A percentile compares a stretch with the other conserved stretches of the same genome.
Evolutionary conservation across 2,329 filamentous ascomycete species (phyloP).

Genomic region (Cercospora canescens): DNA sequence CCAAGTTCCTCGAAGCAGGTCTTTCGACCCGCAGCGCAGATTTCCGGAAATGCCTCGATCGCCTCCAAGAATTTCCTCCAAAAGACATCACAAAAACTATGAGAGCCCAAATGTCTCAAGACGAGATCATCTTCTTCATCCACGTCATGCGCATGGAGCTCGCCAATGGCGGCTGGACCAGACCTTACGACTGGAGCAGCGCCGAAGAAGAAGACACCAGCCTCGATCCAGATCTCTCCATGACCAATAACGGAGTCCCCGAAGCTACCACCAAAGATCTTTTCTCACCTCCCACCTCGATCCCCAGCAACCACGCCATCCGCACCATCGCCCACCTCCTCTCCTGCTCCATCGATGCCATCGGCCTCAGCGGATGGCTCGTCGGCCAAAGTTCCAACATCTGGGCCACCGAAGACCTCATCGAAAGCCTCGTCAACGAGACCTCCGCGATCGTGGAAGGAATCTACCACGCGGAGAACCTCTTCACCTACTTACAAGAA

Average conservation of each 20-base stretch:
- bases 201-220: constrained; percentile 39
- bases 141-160: constrained; percentile 72
- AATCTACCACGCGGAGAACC: constrained; percentile 14
- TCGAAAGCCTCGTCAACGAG: constrained; percentile 17
- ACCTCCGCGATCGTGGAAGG: constrained; percentile 16
- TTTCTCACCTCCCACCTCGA: constrained; percentile 26
- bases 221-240: constrained; percentile 58
- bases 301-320: constrained; percentile 66
- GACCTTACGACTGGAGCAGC: constrained; percentile 62
- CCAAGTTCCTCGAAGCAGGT: constrained; percentile 66
- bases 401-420: constrained; percentile 14
- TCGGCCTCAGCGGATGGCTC: constrained; percentile 74
- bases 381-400: constrained; percentile 52
- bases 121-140: constrained; percentile 71
- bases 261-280: constrained; percentile 38
- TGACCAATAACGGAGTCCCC: constrained; percentile 52
- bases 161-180: constrained; percentile 73
- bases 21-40: constrained; percentile 63
- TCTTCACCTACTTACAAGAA: constrained; percentile 13
- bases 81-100: constrained; percentile 62
- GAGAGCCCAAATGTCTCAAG: constrained; percentile 56
- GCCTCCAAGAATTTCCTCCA: constrained; percentile 66
- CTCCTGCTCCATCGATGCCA: constrained; percentile 71
- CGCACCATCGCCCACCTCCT: constrained; percentile 70
- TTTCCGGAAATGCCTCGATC: constrained; percentile 67